A percentile compares a stretch with the other conserved stretches of the same genome.
Evolutionary conservation across 805 yeast species (phyloP).

Genomic region (Lipomyces lipofer): DNA sequence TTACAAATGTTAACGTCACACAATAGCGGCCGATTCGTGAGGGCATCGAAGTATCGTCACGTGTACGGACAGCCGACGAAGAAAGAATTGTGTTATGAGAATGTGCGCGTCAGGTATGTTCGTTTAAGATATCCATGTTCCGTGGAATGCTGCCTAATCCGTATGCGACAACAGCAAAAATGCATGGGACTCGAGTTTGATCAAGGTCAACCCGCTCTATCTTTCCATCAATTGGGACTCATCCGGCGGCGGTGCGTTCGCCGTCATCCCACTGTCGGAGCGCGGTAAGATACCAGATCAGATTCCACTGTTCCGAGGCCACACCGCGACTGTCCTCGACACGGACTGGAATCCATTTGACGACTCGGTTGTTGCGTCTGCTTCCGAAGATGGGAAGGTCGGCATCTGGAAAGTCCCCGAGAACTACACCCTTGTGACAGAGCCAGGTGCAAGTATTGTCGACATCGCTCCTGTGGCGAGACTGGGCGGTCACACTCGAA

Average conservation of each 20-base stretch:
- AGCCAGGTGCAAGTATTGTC: conserved; percentile 51
- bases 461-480: conserved; percentile 72
- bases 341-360: conserved; percentile 95
- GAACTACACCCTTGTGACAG: conserved; percentile 68
- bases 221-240: conserved; percentile 89
- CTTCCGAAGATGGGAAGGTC: conserved; percentile 80
- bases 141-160: background rate
- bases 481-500: conserved; percentile 76
- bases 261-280: conserved; percentile 82
- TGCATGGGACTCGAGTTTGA: conserved; percentile 94
- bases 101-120: conserved; percentile 46
- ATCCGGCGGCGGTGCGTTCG: conserved; percentile 97
- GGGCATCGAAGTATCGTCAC: conserved; percentile 96
- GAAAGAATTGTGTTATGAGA: conserved; percentile 71
- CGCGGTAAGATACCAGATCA: conserved; percentile 92
- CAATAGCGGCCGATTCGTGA: conserved; percentile 67
- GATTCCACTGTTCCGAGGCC: conserved; percentile 93
- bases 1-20: too few relatives aligned
- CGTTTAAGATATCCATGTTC: background rate
- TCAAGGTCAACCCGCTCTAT: conserved; percentile 82
- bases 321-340: conserved; percentile 91
- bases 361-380: conserved; percentile 69
- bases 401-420: conserved; percentile 87
- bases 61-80: conserved; percentile 87
- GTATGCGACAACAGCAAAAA: conserved; percentile 77